Evolutionary conservation across 192 early-diverging fungal genomes (phyloP), one percentile per base, ranked within the genome.

Genomic region (Neocallimastix lanati): DNA sequence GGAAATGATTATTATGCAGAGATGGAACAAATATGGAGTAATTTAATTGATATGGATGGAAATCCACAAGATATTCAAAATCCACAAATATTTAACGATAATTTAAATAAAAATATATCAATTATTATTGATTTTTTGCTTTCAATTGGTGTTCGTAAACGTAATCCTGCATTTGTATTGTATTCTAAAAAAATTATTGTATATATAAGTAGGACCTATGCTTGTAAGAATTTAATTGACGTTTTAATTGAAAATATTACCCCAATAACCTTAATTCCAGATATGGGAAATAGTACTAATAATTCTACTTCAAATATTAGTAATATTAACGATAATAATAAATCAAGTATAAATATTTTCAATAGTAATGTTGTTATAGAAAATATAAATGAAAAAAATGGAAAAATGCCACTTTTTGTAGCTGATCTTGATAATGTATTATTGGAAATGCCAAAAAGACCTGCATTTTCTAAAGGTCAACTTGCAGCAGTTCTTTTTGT

Each of bases 171-270:
- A 77, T 93, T 93, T 84, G 87, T 95, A 15, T 85, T 87, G 18
- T 90, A 93, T 82, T 90, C 93, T 5, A 94, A 94, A 84, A 92
- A 92, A 81, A 86, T 95, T 4, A 87, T 93, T 81, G 92, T 93
- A 4, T 93, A 88, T 82, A 79, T 95, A 29, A 88, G 91, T 78
- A 84, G 92, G 33, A 93, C 92, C 12, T 67, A 86, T 21, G 90
- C 88, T 0, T 87, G 90, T 79, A 83, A 83, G 0, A 79, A 81
- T 28, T 82, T 95, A 30, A 86, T 93, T 27, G 90, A 93, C 35
- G 82, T 84, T 77, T 77, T 94, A n/a, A 83, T 93, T 29, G 83
- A 83, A 11, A 87, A 90, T 76, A 92, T 95, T 28, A 90, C 87
- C 2, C 94, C 94, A 12, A 86, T 87, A 29, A 88, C 91, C 18